Evolutionary conservation across 345 rosid species (phyloP).

Genomic region (Eucalyptus viminalis): DNA sequence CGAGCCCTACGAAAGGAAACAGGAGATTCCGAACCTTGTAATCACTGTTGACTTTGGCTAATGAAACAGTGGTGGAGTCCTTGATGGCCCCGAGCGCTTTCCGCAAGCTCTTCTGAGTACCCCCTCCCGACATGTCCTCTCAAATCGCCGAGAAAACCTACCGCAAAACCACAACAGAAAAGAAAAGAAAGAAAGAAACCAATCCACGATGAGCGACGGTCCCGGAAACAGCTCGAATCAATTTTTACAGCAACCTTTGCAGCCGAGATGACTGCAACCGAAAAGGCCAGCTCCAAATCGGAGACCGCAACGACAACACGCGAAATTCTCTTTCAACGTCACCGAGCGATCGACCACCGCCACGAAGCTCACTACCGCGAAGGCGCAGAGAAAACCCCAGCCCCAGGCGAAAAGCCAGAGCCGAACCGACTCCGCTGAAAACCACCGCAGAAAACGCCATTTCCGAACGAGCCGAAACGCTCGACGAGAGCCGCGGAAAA

Average conservation of each 20-base stretch:
- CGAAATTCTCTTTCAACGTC: neutral
- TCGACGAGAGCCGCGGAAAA: neutral
- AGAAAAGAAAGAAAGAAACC: neutral
- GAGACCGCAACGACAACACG: neutral
- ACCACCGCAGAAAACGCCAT: neutral
- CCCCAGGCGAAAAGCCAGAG: neutral
- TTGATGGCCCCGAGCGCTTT: slow-evolving; percentile 95
- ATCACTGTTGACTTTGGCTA: slow-evolving; percentile 96
- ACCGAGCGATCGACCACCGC: neutral
- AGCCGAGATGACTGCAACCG: neutral
- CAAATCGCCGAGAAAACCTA: slow-evolving; percentile 16
- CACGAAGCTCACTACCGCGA: neutral
- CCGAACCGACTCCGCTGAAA: neutral
- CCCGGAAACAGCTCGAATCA: neutral
- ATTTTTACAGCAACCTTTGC: neutral
- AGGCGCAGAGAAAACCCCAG: neutral
- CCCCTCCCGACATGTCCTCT: slow-evolving; percentile 67
- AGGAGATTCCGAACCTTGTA: slow-evolving; percentile 49
- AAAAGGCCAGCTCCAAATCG: neutral
- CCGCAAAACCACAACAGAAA: neutral
- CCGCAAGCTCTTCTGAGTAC: slow-evolving; percentile 80
- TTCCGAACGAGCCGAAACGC: neutral
- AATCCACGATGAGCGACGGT: neutral
- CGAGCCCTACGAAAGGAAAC: neutral
- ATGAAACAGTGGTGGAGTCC: slow-evolving; percentile 93